A percentile compares a stretch with the other conserved stretches of the same genome.
Conservation (phyloP, 176 grass and related monocot species). For the Oryza meyeriana region DNA sequence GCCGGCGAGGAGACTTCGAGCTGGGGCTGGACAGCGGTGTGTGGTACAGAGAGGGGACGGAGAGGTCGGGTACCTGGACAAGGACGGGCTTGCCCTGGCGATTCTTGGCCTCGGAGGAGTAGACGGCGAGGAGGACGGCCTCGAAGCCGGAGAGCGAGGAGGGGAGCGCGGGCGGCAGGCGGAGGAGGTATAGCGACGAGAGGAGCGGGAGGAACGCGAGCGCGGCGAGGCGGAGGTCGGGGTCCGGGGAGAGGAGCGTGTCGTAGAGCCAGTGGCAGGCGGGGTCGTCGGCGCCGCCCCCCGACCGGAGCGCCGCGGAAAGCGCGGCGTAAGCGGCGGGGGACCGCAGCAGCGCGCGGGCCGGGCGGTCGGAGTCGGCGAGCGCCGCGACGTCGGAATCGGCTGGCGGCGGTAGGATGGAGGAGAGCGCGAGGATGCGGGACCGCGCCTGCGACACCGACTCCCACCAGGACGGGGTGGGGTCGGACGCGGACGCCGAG, state of each 20-base stretch:
- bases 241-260: constrained; percentile 82
- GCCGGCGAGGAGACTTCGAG: constrained; percentile 56
- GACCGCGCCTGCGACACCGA: constrained; percentile 83
- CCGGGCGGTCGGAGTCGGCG: constrained; percentile 83
- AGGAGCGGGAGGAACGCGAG: constrained; percentile 91
- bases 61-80: constrained; percentile 85
- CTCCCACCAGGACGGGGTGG: constrained; percentile 83
- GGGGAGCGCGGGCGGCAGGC: constrained; percentile 51
- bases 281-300: constrained; percentile 76
- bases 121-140: constrained; percentile 92
- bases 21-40: constrained; percentile 42
- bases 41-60: constrained; percentile 84
- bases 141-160: constrained; percentile 85
- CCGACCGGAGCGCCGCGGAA: constrained; percentile 58
- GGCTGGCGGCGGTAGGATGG: constrained; percentile 45
- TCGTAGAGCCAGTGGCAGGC: constrained; percentile 98
- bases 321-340: constrained; percentile 57
- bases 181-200: constrained; percentile 82
- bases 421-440: constrained; percentile 65
- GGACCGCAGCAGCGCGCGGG: constrained; percentile 74
- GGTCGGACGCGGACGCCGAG: constrained; percentile 24
- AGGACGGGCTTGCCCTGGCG: constrained; percentile 79
- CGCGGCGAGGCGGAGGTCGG: constrained; percentile 86
- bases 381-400: constrained; percentile 59
- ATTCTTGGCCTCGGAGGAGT: constrained; percentile 74